phyloP scores from a whole-genome alignment of 2,329 filamentous ascomycete genomes.

The Calonectria ilicicola region DNA sequence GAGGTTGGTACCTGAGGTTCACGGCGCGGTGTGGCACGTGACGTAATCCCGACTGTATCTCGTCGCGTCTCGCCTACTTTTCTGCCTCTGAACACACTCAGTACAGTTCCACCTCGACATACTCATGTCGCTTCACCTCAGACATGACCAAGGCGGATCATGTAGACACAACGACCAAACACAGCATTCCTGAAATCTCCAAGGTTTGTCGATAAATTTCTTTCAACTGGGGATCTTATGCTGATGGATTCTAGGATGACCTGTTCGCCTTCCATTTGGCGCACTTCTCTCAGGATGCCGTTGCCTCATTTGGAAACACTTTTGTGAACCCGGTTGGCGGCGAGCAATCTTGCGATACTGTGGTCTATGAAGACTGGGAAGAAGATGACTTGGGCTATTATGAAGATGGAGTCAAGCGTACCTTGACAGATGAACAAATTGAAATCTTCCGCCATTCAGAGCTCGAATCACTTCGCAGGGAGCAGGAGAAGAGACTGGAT shows the following conservation, averaged over 20 bases:
- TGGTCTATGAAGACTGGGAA: constrained; percentile 51
- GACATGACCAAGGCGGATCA: constrained; percentile 37
- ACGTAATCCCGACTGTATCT: constrained; percentile 27
- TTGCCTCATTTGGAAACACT: constrained; percentile 58
- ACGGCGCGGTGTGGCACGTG: constrained; percentile 32
- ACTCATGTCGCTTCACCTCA: constrained; percentile 14
- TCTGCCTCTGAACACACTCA: not conserved
- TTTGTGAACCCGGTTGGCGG: constrained; percentile 54
- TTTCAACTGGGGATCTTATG: not conserved
- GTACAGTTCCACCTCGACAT: not conserved
- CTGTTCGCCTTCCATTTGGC: constrained; percentile 67
- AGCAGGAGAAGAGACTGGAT: constrained; percentile 50
- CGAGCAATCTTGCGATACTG: constrained; percentile 43
- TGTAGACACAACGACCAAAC: constrained; percentile 25
- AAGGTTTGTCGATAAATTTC: constrained; percentile 31
- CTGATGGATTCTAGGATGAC: constrained; percentile 64
- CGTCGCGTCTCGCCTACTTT: constrained; percentile 20
- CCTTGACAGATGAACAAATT: constrained; percentile 91
- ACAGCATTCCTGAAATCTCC: constrained; percentile 41
- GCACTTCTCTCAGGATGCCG: constrained; percentile 67
- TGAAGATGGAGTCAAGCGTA: constrained; percentile 86
- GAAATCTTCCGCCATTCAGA: constrained; percentile 92
- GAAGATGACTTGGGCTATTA: constrained; percentile 86
- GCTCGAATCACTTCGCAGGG: constrained; percentile 76
- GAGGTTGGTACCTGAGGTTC: constrained; percentile 16